Evolutionary conservation across 306 rosid species (phyloP).

Genomic region (Styphnolobium japonicum): DNA sequence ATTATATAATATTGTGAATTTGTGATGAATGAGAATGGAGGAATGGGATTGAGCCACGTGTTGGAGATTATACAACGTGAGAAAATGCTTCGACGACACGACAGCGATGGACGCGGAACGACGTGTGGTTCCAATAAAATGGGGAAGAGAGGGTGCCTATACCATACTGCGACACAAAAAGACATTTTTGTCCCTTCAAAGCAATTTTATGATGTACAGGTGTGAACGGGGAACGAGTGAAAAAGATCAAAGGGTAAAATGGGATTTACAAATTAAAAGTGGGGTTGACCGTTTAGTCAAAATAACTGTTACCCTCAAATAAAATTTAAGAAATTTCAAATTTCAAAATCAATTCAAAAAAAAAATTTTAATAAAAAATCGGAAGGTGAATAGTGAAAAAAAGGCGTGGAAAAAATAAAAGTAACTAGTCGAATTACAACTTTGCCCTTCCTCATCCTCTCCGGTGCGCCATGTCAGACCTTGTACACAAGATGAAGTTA

Average conservation of each 20-base stretch:
- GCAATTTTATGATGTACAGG: background rate
- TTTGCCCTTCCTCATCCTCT: background rate
- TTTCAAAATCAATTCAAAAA: background rate
- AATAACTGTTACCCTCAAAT: background rate
- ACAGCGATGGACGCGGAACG: background rate
- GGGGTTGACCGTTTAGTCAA: background rate
- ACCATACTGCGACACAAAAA: background rate
- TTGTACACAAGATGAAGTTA: background rate
- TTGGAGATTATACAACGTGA: background rate
- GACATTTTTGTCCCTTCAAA: conserved; percentile 5
- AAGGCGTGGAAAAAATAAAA: background rate
- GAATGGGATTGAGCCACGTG: conserved; percentile 14
- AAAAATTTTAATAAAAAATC: background rate
- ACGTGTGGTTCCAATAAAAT: conserved; percentile 16
- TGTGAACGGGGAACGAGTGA: background rate
- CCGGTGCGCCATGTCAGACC: background rate
- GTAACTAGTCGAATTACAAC: background rate
- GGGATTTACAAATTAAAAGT: background rate
- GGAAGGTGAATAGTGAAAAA: background rate
- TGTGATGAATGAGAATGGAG: background rate
- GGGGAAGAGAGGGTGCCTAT: background rate
- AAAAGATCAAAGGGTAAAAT: background rate
- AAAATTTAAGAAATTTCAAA: background rate
- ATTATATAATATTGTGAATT: background rate
- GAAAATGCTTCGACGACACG: background rate